These are phyloP conservation scores for Silene noctiflora DNA, from an alignment of 179 eudicot species.

Conservation along the genomic window DNA sequence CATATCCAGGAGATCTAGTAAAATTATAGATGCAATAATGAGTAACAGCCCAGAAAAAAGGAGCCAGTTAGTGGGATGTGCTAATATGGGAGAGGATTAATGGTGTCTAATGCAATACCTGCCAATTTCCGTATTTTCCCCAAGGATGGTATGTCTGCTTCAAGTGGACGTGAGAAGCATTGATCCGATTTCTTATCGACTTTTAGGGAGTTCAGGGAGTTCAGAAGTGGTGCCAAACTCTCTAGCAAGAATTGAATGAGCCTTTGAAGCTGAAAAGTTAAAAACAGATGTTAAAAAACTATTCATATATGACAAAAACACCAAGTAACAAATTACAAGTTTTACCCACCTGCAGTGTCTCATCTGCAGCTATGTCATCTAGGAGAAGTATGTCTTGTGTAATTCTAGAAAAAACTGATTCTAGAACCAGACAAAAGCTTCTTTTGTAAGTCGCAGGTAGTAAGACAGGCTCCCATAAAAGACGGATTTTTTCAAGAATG, in stretches of 20 bases:
- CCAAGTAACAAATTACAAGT: not conserved
- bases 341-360: constrained; percentile 71
- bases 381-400: constrained; percentile 75
- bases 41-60: constrained; percentile 4
- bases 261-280: constrained; percentile 67
- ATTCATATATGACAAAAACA: not conserved
- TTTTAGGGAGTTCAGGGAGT: constrained; percentile 44
- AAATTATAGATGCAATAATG: constrained; percentile 9
- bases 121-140: constrained; percentile 66
- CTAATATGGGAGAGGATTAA: not conserved
- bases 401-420: constrained; percentile 66
- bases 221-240: constrained; percentile 61
- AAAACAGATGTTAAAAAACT: not conserved
- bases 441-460: constrained; percentile 71
- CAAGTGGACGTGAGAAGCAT: constrained; percentile 35
- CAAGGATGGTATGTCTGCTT: constrained; percentile 61
- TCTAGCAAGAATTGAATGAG: constrained; percentile 70
- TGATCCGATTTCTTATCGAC: constrained; percentile 44
- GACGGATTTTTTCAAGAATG: constrained; percentile 83
- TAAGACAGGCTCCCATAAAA: constrained; percentile 88
- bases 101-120: constrained; percentile 34
- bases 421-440: constrained; percentile 69
- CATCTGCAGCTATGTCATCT: constrained; percentile 98
- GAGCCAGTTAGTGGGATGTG: not conserved
- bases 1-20: constrained; percentile 80